phyloP scores from a whole-genome alignment of 495 filamentous ascomycete species.

The Aspergillus saccharolyticus region DNA sequence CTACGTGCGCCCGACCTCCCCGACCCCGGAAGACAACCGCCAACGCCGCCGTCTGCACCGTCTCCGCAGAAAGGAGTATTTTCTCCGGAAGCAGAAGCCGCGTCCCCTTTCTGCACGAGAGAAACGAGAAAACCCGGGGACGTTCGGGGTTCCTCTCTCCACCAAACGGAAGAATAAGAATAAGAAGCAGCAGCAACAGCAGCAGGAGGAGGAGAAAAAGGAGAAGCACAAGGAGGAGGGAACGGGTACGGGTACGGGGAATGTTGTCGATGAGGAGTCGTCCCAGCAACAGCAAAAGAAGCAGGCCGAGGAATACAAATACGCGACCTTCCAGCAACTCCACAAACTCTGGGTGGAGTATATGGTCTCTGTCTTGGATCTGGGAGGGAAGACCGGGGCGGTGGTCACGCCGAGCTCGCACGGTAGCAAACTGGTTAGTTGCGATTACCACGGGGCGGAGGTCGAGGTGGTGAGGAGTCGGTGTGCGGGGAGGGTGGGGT shows the following conservation, averaged over 20 bases:
- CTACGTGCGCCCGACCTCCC: constrained; percentile 66
- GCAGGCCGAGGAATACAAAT: constrained; percentile 55
- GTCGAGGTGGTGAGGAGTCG: constrained; percentile 77
- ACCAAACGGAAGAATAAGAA: too few relatives aligned
- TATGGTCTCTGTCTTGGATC: constrained; percentile 65
- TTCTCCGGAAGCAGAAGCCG: constrained; percentile 58
- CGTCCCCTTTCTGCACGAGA: constrained; percentile 75
- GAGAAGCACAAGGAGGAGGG: neutral
- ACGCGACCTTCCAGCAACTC: constrained; percentile 69
- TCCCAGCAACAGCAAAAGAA: too few relatives aligned
- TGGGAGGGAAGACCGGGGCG: constrained; percentile 39
- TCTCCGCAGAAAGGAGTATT: constrained; percentile 50
- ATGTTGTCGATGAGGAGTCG: too few relatives aligned
- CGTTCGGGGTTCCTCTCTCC: constrained; percentile 64
- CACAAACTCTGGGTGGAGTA: constrained; percentile 78
- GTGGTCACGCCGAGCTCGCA: constrained; percentile 46
- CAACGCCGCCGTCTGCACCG: constrained; percentile 55
- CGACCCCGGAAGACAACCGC: constrained; percentile 57
- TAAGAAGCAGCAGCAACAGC: too few relatives aligned
- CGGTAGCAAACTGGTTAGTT: constrained; percentile 67
- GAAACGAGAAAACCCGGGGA: constrained; percentile 57
- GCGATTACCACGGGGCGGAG: constrained; percentile 86
- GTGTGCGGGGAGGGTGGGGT: constrained; percentile 75
- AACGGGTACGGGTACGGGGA: too few relatives aligned
- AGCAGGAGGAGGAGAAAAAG: too few relatives aligned